These are phyloP conservation scores for Erysimum cheiranthoides DNA, from an alignment of 345 rosid genomes.

Conservation along the genomic window DNA sequence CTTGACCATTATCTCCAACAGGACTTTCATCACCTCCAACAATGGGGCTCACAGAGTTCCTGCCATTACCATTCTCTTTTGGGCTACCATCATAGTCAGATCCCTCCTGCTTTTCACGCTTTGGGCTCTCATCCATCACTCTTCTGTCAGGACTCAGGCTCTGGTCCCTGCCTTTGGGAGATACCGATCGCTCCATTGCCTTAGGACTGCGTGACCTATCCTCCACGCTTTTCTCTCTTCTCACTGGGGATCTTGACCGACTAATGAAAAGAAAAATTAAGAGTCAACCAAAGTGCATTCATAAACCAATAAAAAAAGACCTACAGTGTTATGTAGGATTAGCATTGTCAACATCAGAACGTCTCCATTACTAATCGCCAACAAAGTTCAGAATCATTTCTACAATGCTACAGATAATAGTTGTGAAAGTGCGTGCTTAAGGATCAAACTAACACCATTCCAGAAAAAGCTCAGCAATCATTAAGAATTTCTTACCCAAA, in stretches of 20 bases:
- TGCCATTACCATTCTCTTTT: constrained; percentile 47
- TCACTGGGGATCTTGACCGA: constrained; percentile 74
- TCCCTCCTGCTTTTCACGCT: constrained; percentile 47
- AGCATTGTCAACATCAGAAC: constrained; percentile 1
- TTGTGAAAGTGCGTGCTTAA: background rate
- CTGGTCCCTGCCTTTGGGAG: constrained; percentile 62
- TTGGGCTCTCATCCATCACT: constrained; percentile 47
- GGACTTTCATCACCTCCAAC: constrained; percentile 42
- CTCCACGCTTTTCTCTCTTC: constrained; percentile 56
- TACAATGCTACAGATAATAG: background rate
- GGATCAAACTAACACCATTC: background rate
- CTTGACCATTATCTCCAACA: constrained; percentile 56
- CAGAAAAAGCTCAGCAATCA: background rate
- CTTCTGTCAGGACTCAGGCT: constrained; percentile 59
- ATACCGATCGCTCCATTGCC: constrained; percentile 42
- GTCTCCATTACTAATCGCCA: background rate
- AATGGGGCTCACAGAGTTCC: constrained; percentile 53
- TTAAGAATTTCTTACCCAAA: background rate
- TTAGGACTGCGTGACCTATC: constrained; percentile 55
- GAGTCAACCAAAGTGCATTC: background rate
- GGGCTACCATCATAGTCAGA: constrained; percentile 63
- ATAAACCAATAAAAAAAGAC: background rate
- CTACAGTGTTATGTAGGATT: background rate
- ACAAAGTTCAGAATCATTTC: background rate
- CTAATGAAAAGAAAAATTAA: constrained; percentile 40